Percentiles rank a stretch among this genome's conserved stretches.
Evolutionary conservation across 139 green algal genomes (phyloP).

Genomic region (Picochlorum sp.): DNA sequence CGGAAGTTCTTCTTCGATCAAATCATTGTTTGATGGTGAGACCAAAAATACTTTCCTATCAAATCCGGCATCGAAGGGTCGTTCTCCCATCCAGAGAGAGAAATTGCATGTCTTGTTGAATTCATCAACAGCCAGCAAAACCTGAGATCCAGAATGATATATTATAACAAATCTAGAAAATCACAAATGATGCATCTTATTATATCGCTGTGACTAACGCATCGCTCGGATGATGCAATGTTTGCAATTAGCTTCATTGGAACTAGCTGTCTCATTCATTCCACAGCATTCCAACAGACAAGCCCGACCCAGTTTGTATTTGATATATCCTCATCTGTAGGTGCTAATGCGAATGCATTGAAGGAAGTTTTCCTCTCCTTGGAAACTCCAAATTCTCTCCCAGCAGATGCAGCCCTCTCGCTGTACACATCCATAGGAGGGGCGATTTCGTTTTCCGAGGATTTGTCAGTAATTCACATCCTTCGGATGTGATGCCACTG

Average conservation of each 20-base stretch:
- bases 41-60: too few species aligned
- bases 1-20: too few species aligned
- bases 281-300: slow-evolving; percentile 15
- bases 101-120: too few species aligned
- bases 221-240: too few species aligned
- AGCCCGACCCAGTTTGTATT: slow-evolving; percentile 19
- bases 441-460: slow-evolving; percentile 13
- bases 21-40: too few species aligned
- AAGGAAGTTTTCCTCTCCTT: slow-evolving; percentile 22
- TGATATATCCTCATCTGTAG: background rate
- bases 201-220: too few species aligned
- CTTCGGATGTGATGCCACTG: slow-evolving; percentile 23
- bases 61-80: too few species aligned
- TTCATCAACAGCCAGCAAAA: too few species aligned
- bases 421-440: slow-evolving; percentile 22
- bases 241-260: slow-evolving; percentile 27
- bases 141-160: too few species aligned
- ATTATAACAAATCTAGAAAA: too few species aligned
- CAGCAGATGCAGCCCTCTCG: slow-evolving; percentile 17
- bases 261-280: slow-evolving; percentile 5
- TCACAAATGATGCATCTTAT: too few species aligned
- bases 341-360: background rate
- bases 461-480: slow-evolving; percentile 15
- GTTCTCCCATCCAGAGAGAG: too few species aligned
- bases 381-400: slow-evolving; percentile 8